Base-by-base conservation (phyloP, 2,329 filamentous ascomycete species). In the Dactylellina drechsleri region DNA sequence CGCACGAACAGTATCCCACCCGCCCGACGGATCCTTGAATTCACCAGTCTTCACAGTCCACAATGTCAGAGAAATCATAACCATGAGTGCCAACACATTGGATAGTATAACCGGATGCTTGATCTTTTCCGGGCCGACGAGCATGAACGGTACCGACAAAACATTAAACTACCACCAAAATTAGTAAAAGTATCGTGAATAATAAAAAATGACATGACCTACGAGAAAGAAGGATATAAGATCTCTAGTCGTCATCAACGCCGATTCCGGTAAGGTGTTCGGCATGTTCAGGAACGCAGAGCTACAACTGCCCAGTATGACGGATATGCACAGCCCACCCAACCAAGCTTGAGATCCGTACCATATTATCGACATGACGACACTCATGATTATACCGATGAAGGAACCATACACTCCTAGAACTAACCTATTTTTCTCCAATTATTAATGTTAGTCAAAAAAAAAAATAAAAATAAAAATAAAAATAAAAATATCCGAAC, bases 361-460 rank as follows among this genome's bases (percentile, higher is more conserved):
- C 71, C 71, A 75, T 26, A 68, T 68, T 59, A 75, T 75, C 52
- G 71, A 75, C 71, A 75, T 75, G 53, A 75, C 64, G 28, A 75
- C 71, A 26, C 71, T 75, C 56, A 75, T 75, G 1, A 65, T 60
- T 15, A 75, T 75, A 20, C 71, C 71, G 12, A 75, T 28, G 26
- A 75, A 75, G 4, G 71, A 75, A 4, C 71, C 71, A 28, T 75
- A 75, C 41, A 75, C 64, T n/a, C 71, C 71, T 3, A 75, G 58
- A 2, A 75, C 56, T 23, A 58, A 45, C n/a, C 66, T 71, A 45
- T 16, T 36, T 7, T 36, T 36, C 6, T 10, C 31, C 31, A 7
- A 36, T 36, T 36, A 7, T 36, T 36, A 20, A 28, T n/a, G 41
- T 18, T 49, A 36, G 40, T n/a, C n/a, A 36, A 57, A 26, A 12